A percentile compares a stretch with the other conserved stretches of the same genome.
Conservation (phyloP, 768 basidiomycete species). For the Tremella yokohamensis region DNA sequence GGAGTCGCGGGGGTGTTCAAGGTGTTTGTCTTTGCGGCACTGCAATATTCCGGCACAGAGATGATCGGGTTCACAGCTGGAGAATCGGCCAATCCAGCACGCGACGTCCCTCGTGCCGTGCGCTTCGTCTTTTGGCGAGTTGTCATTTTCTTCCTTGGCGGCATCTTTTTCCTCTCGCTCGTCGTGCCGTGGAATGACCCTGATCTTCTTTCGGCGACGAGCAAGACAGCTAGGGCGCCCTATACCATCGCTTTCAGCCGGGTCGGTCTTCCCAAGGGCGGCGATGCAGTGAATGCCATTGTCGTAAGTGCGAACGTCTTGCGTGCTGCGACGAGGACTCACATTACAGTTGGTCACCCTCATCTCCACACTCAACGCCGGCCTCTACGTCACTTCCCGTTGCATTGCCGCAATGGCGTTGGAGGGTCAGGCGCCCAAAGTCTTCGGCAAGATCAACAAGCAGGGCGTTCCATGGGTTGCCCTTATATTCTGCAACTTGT, state of each 20-base stretch:
- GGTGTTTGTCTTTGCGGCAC: neutral
- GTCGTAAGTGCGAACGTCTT: too few species aligned
- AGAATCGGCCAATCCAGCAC: neutral
- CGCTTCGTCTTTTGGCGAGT: neutral
- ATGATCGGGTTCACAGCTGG: neutral
- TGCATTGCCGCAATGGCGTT: conserved; percentile 15
- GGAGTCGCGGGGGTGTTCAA: neutral
- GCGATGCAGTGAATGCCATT: too few species aligned
- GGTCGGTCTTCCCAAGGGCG: too few species aligned
- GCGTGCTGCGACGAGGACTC: too few species aligned
- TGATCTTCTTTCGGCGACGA: too few species aligned
- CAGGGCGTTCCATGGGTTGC: conserved; percentile 27
- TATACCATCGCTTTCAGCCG: too few species aligned
- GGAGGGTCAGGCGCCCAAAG: conserved; percentile 22
- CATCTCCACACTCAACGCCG: conserved; percentile 23
- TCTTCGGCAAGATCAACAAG: conserved; percentile 20
- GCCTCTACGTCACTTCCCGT: conserved; percentile 21
- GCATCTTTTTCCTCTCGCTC: too few species aligned
- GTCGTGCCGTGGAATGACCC: too few species aligned
- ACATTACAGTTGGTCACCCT: too few species aligned
- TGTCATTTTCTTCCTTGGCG: too few species aligned
- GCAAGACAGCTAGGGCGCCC: too few species aligned
- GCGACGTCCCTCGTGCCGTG: neutral
- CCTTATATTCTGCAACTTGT: conserved; percentile 22
- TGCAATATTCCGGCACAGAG: neutral